Conservation (phyloP, 23 red algal species). For the Chondrus crispus region DNA sequence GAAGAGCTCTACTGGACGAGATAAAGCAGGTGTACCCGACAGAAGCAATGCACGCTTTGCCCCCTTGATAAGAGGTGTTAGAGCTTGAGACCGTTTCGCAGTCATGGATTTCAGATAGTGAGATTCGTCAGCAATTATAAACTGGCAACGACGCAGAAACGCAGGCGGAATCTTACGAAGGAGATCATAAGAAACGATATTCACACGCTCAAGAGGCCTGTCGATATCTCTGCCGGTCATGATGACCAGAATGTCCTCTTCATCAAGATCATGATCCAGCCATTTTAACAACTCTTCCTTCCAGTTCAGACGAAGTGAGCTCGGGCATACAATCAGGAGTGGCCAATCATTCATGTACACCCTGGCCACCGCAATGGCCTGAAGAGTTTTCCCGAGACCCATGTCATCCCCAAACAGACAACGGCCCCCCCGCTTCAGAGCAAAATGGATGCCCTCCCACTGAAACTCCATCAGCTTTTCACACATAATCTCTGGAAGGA, state of each 20-base stretch:
- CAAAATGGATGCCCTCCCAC: conserved; percentile 76
- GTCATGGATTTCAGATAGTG: conserved; percentile 69
- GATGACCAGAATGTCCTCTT: conserved; percentile 63
- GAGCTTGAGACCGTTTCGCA: conserved; percentile 62
- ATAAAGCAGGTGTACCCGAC: conserved; percentile 73
- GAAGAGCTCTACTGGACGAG: conserved; percentile 68
- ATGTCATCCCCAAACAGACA: conserved; percentile 76
- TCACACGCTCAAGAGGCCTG: conserved; percentile 39
- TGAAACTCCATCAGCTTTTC: conserved; percentile 73
- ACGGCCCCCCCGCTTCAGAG: conserved; percentile 46
- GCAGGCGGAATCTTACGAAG: conserved; percentile 33
- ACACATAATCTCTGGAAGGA: conserved; percentile 49
- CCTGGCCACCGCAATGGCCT: conserved; percentile 63
- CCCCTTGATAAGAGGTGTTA: conserved; percentile 47
- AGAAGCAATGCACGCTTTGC: conserved; percentile 65
- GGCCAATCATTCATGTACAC: conserved; percentile 71
- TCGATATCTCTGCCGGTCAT: conserved; percentile 64
- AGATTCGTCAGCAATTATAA: conserved; percentile 64
- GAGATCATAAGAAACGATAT: conserved; percentile 85
- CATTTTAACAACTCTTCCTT: conserved; percentile 70
- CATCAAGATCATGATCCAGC: conserved; percentile 43
- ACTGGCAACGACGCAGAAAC: conserved; percentile 13
- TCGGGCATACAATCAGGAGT: conserved; percentile 73
- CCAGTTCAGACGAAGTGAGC: conserved; percentile 69
- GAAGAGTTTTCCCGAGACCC: conserved; percentile 74